phyloP scores from a whole-genome alignment of 1,284 basidiomycete species.

The Apiotrichum porosum region DNA sequence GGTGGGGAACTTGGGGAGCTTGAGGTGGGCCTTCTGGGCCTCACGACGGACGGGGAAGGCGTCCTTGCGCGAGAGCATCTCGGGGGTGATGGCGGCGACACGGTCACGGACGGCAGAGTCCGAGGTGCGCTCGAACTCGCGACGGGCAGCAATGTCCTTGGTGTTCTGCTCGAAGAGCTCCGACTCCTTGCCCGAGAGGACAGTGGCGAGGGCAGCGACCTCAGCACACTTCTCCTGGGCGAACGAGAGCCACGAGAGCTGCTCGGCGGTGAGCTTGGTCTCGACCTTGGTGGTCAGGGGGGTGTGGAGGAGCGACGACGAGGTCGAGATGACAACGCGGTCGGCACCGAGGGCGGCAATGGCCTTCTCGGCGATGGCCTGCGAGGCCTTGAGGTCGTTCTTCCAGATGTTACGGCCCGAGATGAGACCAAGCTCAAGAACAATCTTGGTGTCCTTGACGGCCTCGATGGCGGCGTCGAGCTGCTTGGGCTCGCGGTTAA shows the following conservation, averaged over 20 bases:
- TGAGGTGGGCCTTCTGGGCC: slow-evolving; percentile 81
- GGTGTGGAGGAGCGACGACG: slow-evolving; percentile 96
- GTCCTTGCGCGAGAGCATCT: slow-evolving; percentile 84
- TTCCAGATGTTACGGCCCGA: slow-evolving; percentile 99
- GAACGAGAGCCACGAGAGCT: slow-evolving; percentile 99
- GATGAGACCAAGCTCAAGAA: slow-evolving; percentile 91
- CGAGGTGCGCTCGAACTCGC: slow-evolving; percentile 91
- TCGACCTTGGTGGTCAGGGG: slow-evolving; percentile 93
- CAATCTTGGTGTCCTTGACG: slow-evolving; percentile 72
- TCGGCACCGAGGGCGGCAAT: slow-evolving; percentile 73
- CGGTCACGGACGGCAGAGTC: slow-evolving; percentile 95
- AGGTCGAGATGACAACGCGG: slow-evolving; percentile 90
- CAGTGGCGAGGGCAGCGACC: slow-evolving; percentile 80
- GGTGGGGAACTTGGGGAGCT: slow-evolving; percentile 95
- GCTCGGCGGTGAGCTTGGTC: slow-evolving; percentile 82
- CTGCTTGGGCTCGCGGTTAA: slow-evolving; percentile 88
- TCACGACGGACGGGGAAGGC: slow-evolving; percentile 83
- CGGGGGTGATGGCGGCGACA: slow-evolving; percentile 83
- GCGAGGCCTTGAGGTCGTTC: slow-evolving; percentile 81
- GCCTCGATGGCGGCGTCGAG: slow-evolving; percentile 79
- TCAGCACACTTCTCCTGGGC: slow-evolving; percentile 94
- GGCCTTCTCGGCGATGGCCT: slow-evolving; percentile 81
- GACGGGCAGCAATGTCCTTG: slow-evolving; percentile 87
- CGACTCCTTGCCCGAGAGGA: slow-evolving; percentile 71
- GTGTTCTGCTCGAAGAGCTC: slow-evolving; percentile 81